phyloP scores from a whole-genome alignment of 2,329 filamentous ascomycete species.

The Alternaria gansuensis region DNA sequence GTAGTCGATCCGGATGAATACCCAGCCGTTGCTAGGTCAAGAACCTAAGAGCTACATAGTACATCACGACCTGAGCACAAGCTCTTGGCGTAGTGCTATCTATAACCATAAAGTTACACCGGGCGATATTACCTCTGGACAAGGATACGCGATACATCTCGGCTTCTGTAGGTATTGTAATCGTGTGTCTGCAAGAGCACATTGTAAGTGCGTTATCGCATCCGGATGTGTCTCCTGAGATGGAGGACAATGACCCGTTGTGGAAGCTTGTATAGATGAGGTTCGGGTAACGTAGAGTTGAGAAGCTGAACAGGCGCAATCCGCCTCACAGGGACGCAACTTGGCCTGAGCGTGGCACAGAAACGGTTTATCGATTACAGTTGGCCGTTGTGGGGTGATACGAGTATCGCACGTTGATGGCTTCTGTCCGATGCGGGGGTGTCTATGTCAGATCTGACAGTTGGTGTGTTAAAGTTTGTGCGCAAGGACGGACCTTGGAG shows the following conservation, averaged over 20 bases:
- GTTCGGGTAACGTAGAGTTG: conserved; percentile 7
- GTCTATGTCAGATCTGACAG: background rate
- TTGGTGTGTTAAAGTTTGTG: background rate
- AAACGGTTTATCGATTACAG: conserved; percentile 13
- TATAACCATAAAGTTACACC: background rate
- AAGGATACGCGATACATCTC: conserved; percentile 1
- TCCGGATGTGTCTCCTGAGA: background rate
- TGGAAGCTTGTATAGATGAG: background rate
- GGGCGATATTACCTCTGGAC: background rate
- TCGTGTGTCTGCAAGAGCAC: background rate
- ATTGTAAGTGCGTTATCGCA: background rate
- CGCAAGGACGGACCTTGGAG: background rate
- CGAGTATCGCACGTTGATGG: background rate
- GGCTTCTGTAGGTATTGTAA: background rate
- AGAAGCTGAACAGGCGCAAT: conserved; percentile 8
- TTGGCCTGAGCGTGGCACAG: conserved; percentile 8
- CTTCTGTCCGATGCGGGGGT: background rate
- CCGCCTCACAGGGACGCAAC: conserved; percentile 5
- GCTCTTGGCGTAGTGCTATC: background rate
- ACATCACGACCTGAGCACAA: background rate
- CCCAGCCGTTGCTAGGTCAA: background rate
- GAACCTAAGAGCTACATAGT: conserved; percentile 1
- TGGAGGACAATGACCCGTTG: background rate
- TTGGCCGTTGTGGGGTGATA: background rate
- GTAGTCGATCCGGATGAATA: background rate